A percentile compares a stretch with the other conserved stretches of the same genome.
Conservation (phyloP, 73 alveolate species). For the Symbiodinium pilosum region DNA sequence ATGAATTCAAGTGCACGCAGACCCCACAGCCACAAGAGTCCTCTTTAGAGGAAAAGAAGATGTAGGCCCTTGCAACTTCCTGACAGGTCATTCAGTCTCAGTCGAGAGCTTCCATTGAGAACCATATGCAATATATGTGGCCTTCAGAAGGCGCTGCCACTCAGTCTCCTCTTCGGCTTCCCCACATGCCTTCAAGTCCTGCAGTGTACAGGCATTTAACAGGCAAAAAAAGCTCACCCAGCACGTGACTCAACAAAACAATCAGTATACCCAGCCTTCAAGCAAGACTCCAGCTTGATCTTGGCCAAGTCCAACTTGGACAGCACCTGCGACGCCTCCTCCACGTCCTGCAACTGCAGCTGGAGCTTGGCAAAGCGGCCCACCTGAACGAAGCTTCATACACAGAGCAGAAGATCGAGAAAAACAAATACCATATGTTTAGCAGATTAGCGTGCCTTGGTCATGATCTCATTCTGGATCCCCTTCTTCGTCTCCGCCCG, state of each 20-base stretch:
- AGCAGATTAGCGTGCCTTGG: no score
- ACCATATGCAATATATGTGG: not conserved
- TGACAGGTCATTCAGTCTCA: not conserved
- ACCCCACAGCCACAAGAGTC: not conserved
- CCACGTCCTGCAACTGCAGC: not conserved
- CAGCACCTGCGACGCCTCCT: not conserved
- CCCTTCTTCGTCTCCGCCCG: not conserved
- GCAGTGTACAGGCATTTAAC: not conserved
- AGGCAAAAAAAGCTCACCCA: no score
- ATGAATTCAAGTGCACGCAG: not conserved
- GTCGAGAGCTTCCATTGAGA: not conserved
- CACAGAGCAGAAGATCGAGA: not conserved
- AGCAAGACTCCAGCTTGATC: not conserved
- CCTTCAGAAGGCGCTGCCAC: not conserved
- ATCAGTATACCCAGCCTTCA: not conserved
- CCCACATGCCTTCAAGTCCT: not conserved
- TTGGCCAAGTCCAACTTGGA: not conserved
- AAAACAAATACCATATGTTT: not conserved
- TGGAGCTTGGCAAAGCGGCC: not conserved
- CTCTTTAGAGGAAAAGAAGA: not conserved
- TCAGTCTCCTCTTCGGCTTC: not conserved
- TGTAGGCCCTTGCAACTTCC: not conserved
- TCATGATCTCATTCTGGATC: not conserved
- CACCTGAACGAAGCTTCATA: not conserved
- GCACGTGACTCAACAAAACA: not conserved